Conservation (phyloP, 805 yeast genomes). For the Yamadazyma paraphyllophila region DNA sequence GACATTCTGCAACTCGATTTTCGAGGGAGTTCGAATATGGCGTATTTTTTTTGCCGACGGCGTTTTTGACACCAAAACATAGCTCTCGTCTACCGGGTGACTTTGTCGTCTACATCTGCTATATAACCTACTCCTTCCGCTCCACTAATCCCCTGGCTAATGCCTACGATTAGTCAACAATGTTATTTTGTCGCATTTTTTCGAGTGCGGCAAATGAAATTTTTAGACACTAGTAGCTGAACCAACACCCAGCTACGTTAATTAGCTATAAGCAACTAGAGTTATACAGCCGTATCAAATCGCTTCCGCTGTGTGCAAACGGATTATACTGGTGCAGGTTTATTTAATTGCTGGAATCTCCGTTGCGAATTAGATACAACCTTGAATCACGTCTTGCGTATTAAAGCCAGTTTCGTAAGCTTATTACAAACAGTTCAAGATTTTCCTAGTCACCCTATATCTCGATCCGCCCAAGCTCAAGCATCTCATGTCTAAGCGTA, state of each 20-base stretch:
- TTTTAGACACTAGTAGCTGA: not conserved
- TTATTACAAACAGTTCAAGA: not conserved
- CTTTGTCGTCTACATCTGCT: too few species aligned
- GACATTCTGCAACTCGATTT: not conserved
- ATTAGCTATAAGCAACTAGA: not conserved
- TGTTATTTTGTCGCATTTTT: not conserved
- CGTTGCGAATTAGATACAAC: not conserved
- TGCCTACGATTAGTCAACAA: not conserved
- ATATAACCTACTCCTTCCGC: too few species aligned
- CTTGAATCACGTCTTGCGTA: constrained; percentile 1
- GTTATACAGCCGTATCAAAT: not conserved
- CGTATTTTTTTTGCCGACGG: not conserved
- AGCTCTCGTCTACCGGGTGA: too few species aligned
- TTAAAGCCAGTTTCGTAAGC: not conserved
- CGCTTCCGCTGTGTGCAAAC: not conserved
- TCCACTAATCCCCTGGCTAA: too few species aligned
- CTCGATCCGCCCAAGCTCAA: constrained; percentile 13
- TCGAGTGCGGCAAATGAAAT: not conserved
- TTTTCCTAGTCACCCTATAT: constrained; percentile 14
- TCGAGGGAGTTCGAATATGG: not conserved
- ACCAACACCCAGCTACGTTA: not conserved
- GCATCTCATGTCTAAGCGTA: constrained; percentile 16
- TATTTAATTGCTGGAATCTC: not conserved
- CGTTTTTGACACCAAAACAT: not conserved
- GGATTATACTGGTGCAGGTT: too few species aligned